Percentiles rank a stretch among this genome's conserved stretches.
phyloP scores from a whole-genome alignment of 805 yeast species.

The Schizosaccharomyces osmophilus region DNA sequence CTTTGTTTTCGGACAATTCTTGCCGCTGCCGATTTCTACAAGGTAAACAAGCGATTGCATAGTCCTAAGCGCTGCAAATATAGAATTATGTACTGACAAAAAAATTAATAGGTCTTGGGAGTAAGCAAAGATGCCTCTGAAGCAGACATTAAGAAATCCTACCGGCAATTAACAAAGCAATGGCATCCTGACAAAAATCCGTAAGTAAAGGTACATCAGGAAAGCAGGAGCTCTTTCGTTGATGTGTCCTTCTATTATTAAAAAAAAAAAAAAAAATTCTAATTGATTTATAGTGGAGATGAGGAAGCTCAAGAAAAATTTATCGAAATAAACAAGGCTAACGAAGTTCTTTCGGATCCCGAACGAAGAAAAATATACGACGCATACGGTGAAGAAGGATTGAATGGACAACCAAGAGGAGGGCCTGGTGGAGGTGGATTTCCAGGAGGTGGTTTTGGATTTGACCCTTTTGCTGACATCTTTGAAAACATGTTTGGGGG shows the following conservation, averaged over 20 bases:
- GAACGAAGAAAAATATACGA: slow-evolving; percentile 51
- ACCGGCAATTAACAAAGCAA: slow-evolving; percentile 54
- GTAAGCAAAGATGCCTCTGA: slow-evolving; percentile 45
- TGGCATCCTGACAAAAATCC: slow-evolving; percentile 91
- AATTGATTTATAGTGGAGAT: slow-evolving; percentile 19
- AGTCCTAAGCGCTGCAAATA: slow-evolving; percentile 5
- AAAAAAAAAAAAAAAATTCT: background rate
- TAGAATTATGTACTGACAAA: background rate
- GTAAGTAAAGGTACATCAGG: slow-evolving; percentile 3
- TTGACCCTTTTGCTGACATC: slow-evolving; percentile 25
- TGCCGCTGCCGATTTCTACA: slow-evolving; percentile 21
- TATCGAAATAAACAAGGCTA: slow-evolving; percentile 80
- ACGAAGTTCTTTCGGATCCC: slow-evolving; percentile 53
- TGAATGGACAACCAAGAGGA: slow-evolving; percentile 21
- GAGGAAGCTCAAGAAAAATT: slow-evolving; percentile 68
- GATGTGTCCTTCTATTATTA: background rate
- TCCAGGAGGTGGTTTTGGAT: background rate
- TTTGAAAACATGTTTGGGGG: slow-evolving; percentile 41
- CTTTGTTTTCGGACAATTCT: slow-evolving; percentile 8
- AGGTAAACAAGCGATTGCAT: slow-evolving; percentile 7
- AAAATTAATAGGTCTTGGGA: slow-evolving; percentile 29
- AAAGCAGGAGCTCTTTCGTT: background rate
- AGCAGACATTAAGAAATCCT: slow-evolving; percentile 64
- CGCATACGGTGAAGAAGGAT: slow-evolving; percentile 50
- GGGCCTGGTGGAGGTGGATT: slow-evolving; percentile 9